Conservation (phyloP, 2,329 filamentous ascomycete genomes). For the Ceratocystis eucalypticola region DNA sequence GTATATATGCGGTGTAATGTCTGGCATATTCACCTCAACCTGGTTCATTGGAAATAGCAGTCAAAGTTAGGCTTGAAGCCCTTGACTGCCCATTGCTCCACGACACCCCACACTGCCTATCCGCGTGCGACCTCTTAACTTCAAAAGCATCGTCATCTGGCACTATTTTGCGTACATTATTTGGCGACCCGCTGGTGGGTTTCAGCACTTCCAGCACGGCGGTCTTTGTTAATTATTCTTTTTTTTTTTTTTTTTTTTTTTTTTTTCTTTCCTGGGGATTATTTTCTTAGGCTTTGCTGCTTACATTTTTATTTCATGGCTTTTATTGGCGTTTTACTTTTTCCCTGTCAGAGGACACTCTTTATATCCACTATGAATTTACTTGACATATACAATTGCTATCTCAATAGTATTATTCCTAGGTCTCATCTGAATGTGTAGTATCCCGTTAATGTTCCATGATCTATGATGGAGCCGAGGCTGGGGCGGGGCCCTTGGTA, state of each 20-base stretch:
- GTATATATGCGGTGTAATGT: neutral
- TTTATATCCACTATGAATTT: conserved; percentile 4
- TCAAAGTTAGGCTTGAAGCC: neutral
- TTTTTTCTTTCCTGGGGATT: neutral
- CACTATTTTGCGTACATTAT: neutral
- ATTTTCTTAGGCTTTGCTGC: neutral
- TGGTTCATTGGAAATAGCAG: neutral
- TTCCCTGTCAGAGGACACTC: neutral
- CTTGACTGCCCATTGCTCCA: neutral
- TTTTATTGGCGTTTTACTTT: neutral
- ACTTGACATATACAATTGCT: neutral
- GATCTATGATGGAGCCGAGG: neutral
- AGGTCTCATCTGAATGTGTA: neutral
- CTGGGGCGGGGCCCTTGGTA: neutral
- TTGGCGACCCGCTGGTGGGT: neutral
- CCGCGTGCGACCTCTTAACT: neutral
- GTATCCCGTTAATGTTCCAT: neutral
- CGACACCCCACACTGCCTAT: neutral
- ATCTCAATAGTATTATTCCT: neutral
- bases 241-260: neutral
- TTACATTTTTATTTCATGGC: neutral
- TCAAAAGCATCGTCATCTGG: neutral
- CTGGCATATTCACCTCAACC: neutral
- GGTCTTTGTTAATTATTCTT: neutral
- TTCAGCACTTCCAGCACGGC: neutral